Conservation (phyloP, 441 rosid genomes). For the Erysimum cheiri region DNA sequence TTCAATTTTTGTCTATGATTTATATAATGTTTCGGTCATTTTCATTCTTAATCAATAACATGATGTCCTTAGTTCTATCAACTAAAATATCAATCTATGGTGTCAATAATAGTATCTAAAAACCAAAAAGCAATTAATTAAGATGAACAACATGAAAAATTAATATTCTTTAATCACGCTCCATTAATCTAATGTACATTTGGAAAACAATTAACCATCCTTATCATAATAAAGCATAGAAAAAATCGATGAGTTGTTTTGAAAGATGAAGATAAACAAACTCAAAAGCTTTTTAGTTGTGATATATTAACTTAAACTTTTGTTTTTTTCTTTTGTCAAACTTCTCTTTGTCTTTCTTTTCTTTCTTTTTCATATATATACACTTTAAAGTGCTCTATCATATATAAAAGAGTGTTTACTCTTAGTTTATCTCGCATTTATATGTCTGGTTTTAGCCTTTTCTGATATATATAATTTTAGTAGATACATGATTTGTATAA, state of each 20-base stretch:
- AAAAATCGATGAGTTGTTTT: neutral
- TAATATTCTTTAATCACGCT: neutral
- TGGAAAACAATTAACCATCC: neutral
- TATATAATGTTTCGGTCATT: no score
- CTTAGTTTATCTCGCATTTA: neutral
- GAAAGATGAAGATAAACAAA: neutral
- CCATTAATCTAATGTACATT: slow-evolving; percentile 7
- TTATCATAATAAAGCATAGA: neutral
- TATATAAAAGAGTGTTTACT: slow-evolving; percentile 20
- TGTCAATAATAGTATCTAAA: neutral
- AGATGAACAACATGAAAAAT: neutral
- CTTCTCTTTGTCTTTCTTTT: slow-evolving; percentile 16
- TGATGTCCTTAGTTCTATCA: no score
- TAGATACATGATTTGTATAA: neutral
- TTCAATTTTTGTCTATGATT: no score
- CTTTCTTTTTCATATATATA: slow-evolving; percentile 16
- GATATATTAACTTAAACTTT: slow-evolving; percentile 7
- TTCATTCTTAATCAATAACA: no score
- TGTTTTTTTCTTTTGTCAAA: neutral
- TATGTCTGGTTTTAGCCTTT: neutral
- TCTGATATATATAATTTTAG: neutral
- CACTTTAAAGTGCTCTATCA: slow-evolving; percentile 21
- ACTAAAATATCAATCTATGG: no score
- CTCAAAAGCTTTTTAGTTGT: neutral
- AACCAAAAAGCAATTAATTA: neutral